Percentiles rank a stretch among this genome's conserved stretches.
phyloP scores from a whole-genome alignment of 768 basidiomycete genomes.

The Boletus reticuloceps region DNA sequence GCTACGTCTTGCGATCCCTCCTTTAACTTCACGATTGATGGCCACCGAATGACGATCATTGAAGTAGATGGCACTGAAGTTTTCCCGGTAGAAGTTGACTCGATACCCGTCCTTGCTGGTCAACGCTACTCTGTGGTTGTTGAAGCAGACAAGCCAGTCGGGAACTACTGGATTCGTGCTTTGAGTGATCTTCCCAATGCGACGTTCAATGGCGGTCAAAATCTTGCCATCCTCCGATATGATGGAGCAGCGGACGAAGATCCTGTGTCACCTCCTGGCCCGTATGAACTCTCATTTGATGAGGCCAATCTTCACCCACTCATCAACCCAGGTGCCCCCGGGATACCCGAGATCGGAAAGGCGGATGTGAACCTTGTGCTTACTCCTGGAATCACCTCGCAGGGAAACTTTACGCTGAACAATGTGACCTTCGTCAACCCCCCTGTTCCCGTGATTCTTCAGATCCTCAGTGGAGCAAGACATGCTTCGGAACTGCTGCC shows the following conservation, averaged over 20 bases:
- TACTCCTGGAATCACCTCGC: neutral
- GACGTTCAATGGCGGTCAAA: constrained; percentile 36
- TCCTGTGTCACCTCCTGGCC: constrained; percentile 40
- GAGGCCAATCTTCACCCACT: constrained; percentile 42
- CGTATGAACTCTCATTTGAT: constrained; percentile 28
- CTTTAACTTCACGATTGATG: constrained; percentile 4
- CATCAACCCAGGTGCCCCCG: constrained; percentile 35
- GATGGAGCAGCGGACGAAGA: constrained; percentile 40
- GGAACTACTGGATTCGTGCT: constrained; percentile 1
- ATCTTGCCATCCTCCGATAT: constrained; percentile 53
- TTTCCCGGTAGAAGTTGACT: neutral
- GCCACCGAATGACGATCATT: constrained; percentile 6
- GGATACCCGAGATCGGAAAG: constrained; percentile 34
- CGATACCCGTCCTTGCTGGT: neutral
- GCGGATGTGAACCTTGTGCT: constrained; percentile 39
- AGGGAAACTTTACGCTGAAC: constrained; percentile 21
- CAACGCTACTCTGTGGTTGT: constrained; percentile 4
- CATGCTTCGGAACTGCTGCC: constrained; percentile 47
- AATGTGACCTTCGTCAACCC: constrained; percentile 36
- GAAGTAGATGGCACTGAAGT: neutral
- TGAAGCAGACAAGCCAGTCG: neutral
- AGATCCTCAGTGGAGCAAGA: constrained; percentile 44
- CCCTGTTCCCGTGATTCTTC: constrained; percentile 32
- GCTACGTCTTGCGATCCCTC: neutral
- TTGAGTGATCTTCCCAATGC: constrained; percentile 12